Evolutionary conservation across 306 rosid species (phyloP), one percentile per base, ranked within the genome.

Genomic region (Glycyrrhiza uralensis): DNA sequence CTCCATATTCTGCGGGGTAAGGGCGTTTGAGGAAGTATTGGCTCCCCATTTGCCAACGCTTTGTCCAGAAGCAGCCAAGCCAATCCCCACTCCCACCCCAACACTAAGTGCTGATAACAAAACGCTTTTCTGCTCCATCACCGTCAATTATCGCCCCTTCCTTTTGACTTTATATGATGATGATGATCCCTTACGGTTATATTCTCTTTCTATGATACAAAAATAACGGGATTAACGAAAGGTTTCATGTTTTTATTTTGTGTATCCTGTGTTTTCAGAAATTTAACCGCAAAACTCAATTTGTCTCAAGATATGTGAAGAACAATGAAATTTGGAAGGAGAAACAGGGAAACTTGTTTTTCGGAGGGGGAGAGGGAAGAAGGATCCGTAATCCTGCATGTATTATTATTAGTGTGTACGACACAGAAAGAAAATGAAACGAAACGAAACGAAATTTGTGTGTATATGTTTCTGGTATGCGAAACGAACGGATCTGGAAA

Each of bases 11-110:
- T 88, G 87, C 0, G 85, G 75, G 2, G 90, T 88, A n/a, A 89
- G 20, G 22, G 57, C 75, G 38, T 45, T 66, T 5, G 79, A 35
- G 1, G 72, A n/a, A 29, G 11, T 8, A 36, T 56, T 63, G 9
- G 75, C 59, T 0, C 85, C 76, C 89, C 92, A 85, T 75, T 74
- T 86, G 10, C 49, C 15, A 46, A 78, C 75, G 58, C 65, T 54
- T 78, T 83, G 89, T 15, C 90, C 85, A 22, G 93, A 81, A 11
- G 90, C 96, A 11, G 90, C 96, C 76, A 86, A 52, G 1, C 94
- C 87, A 2, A 93, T 69, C 2, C 98, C 98, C 7, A 93, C 92
- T 2, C 98, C 98, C 18, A 90, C 87, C 4, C 96, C 92, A 0
- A 89, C 88, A 1, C 94, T 32, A 79, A 92, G 55, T 46, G 94